These are phyloP conservation scores for Hypsizygus marmoreus DNA, from an alignment of 768 basidiomycete genomes.

Conservation along the genomic window DNA sequence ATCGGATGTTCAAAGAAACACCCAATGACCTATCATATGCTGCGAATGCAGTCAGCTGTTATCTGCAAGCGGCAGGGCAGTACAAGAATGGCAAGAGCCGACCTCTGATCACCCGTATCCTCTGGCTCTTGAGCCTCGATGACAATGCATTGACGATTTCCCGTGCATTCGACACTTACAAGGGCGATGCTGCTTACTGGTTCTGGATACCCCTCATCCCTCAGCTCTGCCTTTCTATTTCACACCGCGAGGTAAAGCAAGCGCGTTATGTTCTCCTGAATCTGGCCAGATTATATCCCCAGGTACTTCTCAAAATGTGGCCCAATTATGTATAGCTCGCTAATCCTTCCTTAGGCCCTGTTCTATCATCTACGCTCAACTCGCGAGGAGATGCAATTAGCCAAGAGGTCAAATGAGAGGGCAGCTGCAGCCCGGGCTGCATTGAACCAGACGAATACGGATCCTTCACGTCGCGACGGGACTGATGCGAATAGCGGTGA, in stretches of 20 bases:
- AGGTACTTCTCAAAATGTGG: conserved; percentile 57
- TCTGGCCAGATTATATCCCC: conserved; percentile 89
- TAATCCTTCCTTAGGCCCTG: conserved; percentile 60
- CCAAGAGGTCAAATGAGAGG: conserved; percentile 43
- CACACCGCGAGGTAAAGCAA: conserved; percentile 90
- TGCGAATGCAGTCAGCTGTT: conserved; percentile 93
- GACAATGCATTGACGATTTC: conserved; percentile 72
- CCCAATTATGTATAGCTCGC: conserved; percentile 10
- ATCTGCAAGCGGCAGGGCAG: conserved; percentile 93
- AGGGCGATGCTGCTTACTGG: conserved; percentile 96
- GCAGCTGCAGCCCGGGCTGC: conserved; percentile 39
- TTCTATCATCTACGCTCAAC: conserved; percentile 92
- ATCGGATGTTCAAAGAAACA: conserved; percentile 88
- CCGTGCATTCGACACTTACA: conserved; percentile 89
- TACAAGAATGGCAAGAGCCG: conserved; percentile 95
- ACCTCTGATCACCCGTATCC: conserved; percentile 84
- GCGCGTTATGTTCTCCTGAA: conserved; percentile 87
- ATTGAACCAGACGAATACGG: conserved; percentile 27
- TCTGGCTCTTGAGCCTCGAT: conserved; percentile 97
- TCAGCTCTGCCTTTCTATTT: conserved; percentile 86
- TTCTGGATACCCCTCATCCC: conserved; percentile 99
- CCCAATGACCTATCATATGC: conserved; percentile 75
- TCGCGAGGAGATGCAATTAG: conserved; percentile 45
- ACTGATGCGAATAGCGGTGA: conserved; percentile 25
- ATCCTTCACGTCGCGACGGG: conserved; percentile 30